Base-by-base conservation (phyloP, 345 rosid genomes). In the Linum lewisii region DNA sequence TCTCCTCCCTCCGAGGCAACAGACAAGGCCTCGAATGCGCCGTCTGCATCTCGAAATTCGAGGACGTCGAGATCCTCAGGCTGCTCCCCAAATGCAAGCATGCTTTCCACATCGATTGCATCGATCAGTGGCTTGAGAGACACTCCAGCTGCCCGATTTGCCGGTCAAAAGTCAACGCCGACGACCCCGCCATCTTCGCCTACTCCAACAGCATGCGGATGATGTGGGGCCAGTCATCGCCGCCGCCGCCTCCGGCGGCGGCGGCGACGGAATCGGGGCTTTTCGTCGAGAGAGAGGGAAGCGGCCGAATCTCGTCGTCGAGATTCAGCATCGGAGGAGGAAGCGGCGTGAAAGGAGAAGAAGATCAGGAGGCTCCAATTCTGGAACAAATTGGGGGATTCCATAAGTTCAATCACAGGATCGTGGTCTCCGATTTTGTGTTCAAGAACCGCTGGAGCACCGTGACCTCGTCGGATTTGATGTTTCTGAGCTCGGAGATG, bases 111-210 rank as follows among this genome's bases (percentile, higher is more conserved):
- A 77, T 88, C 23, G 74, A 73, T 67, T 92, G 96, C 21, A 83
- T 92, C 29, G 98, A 92, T 66, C 81, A 70, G 64, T 88, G 98
- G 98, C 95, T 88, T 21, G 98, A 88, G 63, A 80, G 69, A 55
- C 91, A 92, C 69, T 88, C 98, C 0, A 86, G 93, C 60, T 92
- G 96, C 62, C 98, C 98, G 23, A 80, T 92, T 2, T 92, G 98
- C 57, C 73, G 98, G 58, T 63, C 73, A 0, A 82, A 67, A 57
- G 74, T 92, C 73, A 74, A 72, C 18, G 50, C 75, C 0, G 95
- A 79, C 21, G 96, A 92, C 50, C 78, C 71, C 0, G 47, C 78
- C n/a, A 66, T 73, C 47, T 79, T 80, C 44, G 60, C 80, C 9
- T 74, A 77, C 25, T 81, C 90, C 1, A 78, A 73, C 56, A 88